Percentiles rank a stretch among this genome's conserved stretches.
phyloP scores from a whole-genome alignment of 2,329 filamentous ascomycete genomes.

The Talaromyces sp. region DNA sequence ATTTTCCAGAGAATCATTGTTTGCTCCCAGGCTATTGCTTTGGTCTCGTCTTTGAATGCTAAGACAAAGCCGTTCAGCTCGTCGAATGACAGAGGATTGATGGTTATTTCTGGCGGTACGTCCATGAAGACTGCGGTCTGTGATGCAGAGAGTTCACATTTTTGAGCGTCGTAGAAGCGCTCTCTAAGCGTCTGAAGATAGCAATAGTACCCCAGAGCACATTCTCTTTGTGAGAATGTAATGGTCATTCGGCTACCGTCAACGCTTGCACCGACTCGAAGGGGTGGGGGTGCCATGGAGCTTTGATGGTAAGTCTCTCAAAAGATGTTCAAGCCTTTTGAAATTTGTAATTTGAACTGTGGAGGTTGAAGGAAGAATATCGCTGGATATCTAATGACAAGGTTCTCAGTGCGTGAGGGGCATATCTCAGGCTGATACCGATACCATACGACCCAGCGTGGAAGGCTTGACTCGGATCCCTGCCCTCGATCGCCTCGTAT shows the following conservation, averaged over 20 bases:
- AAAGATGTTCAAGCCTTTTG: background rate
- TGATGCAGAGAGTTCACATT: background rate
- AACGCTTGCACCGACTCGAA: background rate
- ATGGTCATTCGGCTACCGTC: background rate
- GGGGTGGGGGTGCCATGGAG: background rate
- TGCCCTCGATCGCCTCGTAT: background rate
- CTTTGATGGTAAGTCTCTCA: background rate
- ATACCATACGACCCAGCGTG: background rate
- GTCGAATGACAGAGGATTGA: background rate
- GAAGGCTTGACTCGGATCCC: background rate
- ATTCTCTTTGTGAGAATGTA: background rate
- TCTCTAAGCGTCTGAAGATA: background rate
- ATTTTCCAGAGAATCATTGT: background rate
- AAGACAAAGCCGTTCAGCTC: background rate
- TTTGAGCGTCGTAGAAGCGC: background rate
- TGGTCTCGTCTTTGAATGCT: background rate
- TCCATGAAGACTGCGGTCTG: background rate
- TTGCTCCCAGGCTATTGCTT: background rate
- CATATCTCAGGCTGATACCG: background rate
- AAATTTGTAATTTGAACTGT: background rate
- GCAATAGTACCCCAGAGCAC: background rate
- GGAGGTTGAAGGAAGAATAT: background rate
- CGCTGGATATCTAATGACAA: background rate
- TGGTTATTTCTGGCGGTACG: background rate
- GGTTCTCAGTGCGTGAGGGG: background rate